Percentiles rank a stretch among this genome's conserved stretches.
phyloP scores from a whole-genome alignment of 306 rosid species.

The Castanea crenata region DNA sequence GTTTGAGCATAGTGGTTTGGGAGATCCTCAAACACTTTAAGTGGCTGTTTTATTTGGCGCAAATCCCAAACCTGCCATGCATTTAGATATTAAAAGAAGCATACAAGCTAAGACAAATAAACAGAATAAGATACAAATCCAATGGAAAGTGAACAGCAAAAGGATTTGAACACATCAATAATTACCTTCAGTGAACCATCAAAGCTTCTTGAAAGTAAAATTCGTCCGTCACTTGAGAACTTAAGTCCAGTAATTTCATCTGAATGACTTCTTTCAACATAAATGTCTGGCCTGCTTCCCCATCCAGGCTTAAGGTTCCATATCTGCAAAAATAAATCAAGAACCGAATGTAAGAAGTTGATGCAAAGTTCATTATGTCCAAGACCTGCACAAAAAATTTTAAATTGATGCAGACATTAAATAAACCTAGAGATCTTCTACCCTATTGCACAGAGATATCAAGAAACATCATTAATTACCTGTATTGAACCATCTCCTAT shows the following conservation, averaged over 20 bases:
- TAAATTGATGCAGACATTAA: not conserved
- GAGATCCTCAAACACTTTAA: constrained; percentile 77
- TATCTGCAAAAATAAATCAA: constrained; percentile 45
- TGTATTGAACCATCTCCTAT: constrained; percentile 95
- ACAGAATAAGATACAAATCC: not conserved
- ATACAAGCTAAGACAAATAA: not conserved
- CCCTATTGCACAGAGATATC: constrained; percentile 7
- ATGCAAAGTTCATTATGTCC: constrained; percentile 2
- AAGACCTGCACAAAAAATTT: constrained; percentile 4
- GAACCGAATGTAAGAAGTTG: constrained; percentile 19
- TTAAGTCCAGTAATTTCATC: constrained; percentile 74
- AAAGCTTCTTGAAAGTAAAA: constrained; percentile 77
- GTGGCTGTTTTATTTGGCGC: constrained; percentile 69
- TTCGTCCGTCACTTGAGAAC: constrained; percentile 77
- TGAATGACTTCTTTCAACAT: constrained; percentile 62
- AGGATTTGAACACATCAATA: not conserved
- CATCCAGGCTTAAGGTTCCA: constrained; percentile 94
- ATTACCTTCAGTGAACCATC: constrained; percentile 84
- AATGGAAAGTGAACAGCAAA: constrained; percentile 10
- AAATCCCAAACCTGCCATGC: constrained; percentile 86
- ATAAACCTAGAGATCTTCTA: not conserved
- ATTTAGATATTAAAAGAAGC: constrained; percentile 16
- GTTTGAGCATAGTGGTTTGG: constrained; percentile 93
- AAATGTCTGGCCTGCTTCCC: constrained; percentile 93
- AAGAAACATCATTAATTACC: constrained; percentile 37